Base-by-base conservation (phyloP, 163 green algal genomes). In the Trebouxia gelatinosa region DNA sequence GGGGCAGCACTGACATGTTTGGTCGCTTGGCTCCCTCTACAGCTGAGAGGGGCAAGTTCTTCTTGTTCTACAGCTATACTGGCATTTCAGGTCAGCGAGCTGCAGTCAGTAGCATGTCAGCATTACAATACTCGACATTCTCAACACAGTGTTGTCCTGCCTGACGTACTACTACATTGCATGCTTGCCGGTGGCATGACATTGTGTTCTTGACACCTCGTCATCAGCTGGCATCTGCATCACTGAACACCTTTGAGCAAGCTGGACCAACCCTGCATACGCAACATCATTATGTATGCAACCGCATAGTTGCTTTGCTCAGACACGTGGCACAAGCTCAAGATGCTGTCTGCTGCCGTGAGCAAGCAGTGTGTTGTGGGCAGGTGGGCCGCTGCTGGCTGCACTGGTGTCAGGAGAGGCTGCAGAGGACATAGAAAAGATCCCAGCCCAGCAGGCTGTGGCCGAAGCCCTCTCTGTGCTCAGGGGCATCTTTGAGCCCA, bases 21-120 rank as follows among this genome's bases (percentile, higher is more conserved):
- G 93, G 93, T 1, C 87, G 86, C 31, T 79, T 97, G 34, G 66
- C 78, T 6, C 68, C 83, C 29, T 80, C 84, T 21, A 74, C 75
- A 0, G 67, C 65, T 16, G 39, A 89, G 11, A 86, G 92, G 0
- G 95, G 95, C n/a, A 84, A 93, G 43, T 93, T 88, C 84, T 99
- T 97, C 84, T 87, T 99, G 3, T 97, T 97, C 82, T 98, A 98
- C 87, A 91, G 85, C 28, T 97, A 94, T 82, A 79, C 87, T 23
- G 29, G 71, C 59, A 88, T 93, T 57, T 89, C 95, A 83, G 91
- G 94, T 76, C 38, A 17, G 40, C 85, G 3, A 54, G 9, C 43
- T 54, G 43, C 43, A n/a, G n/a, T n/a, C n/a, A n/a, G n/a, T n/a
- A n/a, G 43, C 43, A 54, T 54, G 43, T 54, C 43, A 54, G 43